Conservation (phyloP, 208 protist species). For the Wallacemonas sp. region DNA sequence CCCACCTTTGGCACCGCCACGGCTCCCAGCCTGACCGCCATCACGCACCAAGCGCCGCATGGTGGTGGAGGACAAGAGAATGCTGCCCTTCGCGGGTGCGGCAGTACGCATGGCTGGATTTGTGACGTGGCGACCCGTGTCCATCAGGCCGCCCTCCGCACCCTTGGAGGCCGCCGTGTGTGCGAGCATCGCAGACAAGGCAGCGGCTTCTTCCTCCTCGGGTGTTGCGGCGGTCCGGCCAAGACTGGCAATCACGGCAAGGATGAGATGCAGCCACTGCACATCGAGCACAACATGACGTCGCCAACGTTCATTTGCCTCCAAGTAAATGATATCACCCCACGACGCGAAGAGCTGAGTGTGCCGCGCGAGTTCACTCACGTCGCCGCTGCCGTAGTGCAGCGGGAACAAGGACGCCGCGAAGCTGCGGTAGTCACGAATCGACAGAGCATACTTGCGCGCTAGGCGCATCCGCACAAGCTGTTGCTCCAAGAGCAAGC, state of each 20-base stretch:
- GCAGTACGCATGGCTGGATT: not conserved
- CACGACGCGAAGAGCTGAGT: constrained; percentile 71
- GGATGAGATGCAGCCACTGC: constrained; percentile 42
- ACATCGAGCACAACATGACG: constrained; percentile 64
- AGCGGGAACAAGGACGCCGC: constrained; percentile 41
- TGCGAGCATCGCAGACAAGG: too few species aligned
- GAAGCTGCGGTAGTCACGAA: constrained; percentile 59
- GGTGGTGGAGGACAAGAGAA: not conserved
- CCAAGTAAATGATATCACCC: constrained; percentile 65
- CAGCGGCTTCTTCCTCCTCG: not conserved
- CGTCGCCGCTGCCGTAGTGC: constrained; percentile 35
- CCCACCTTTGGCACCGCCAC: too few species aligned
- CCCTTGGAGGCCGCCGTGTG: too few species aligned
- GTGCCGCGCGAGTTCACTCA: constrained; percentile 46
- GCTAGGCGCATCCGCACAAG: constrained; percentile 33
- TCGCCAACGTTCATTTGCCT: constrained; percentile 47
- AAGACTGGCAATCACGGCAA: constrained; percentile 31
- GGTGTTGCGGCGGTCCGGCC: constrained; percentile 6
- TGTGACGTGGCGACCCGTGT: not conserved
- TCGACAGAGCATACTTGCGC: constrained; percentile 59
- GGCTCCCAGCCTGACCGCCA: not conserved
- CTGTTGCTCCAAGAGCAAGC: constrained; percentile 29
- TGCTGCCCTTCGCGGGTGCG: not conserved
- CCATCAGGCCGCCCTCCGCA: too few species aligned
- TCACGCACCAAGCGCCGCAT: constrained; percentile 22